phyloP scores from a whole-genome alignment of 108 stramenopile species.

The Nitzschia sp. region DNA sequence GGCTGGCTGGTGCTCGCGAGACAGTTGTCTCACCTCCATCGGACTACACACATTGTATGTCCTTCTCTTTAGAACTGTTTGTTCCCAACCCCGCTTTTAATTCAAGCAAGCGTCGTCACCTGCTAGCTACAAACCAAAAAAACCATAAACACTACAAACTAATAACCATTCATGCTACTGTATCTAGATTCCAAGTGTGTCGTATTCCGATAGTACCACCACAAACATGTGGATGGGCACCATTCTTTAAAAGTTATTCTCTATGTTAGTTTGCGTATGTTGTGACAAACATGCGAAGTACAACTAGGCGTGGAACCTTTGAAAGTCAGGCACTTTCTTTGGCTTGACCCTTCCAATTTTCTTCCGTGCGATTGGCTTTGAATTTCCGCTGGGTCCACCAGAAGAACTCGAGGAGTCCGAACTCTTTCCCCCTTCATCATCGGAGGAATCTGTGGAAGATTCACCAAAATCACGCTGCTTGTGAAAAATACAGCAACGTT shows the following conservation, averaged over 20 bases:
- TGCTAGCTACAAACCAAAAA: slow-evolving; percentile 1
- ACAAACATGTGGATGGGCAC: too few species aligned
- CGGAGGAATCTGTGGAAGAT: slow-evolving; percentile 80
- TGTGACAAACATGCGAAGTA: background rate
- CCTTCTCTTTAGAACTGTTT: too few species aligned
- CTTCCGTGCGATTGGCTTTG: slow-evolving; percentile 44
- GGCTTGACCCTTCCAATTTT: slow-evolving; percentile 33
- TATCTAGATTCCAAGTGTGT: background rate
- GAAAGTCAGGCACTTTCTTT: slow-evolving; percentile 76
- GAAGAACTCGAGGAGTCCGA: slow-evolving; percentile 14
- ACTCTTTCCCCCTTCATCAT: slow-evolving; percentile 48
- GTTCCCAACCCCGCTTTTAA: too few species aligned
- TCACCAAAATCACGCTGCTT: slow-evolving; percentile 91
- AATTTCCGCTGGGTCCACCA: slow-evolving; percentile 11
- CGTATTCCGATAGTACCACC: background rate
- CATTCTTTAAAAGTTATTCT: too few species aligned
- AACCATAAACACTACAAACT: slow-evolving; percentile 8
- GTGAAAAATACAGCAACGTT: slow-evolving; percentile 96
- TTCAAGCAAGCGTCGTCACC: background rate
- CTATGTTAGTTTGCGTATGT: too few species aligned
- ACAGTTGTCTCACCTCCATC: too few species aligned
- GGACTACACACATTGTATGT: too few species aligned
- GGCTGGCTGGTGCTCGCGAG: too few species aligned
- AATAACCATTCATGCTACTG: slow-evolving; percentile 8
- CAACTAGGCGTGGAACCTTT: slow-evolving; percentile 78